Base-by-base conservation (phyloP, 495 filamentous ascomycete genomes). In the Aspergillus nidulans region DNA sequence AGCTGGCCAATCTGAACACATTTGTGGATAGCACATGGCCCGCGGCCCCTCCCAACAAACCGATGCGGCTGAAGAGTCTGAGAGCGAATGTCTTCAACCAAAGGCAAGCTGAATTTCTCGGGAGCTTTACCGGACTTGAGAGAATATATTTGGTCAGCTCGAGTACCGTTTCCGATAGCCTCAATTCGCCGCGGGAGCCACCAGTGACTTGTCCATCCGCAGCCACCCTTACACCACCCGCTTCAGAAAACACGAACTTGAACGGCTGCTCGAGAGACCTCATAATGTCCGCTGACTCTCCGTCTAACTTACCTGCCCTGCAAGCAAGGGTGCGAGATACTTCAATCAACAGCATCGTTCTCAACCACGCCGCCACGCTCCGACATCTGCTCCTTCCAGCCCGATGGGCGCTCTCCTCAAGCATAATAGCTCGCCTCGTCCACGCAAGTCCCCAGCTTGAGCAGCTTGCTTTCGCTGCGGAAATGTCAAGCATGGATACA, bases 11-110 rank as follows among this genome's bases (percentile, higher is more conserved):
- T 24, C 71, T 70, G 56, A 81, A 77, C 44, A 74, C 77, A 5
- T 86, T 83, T 65, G 63, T 84, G 25, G 82, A 85, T 49, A 71
- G 69, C 36, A 77, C 72, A 6, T 83, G 80, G 80, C 67, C 74
- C 49, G 70, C 58, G 15, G 42, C 26, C 25, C 64, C 51, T 19
- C 68, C 51, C 18, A 63, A 56, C 8, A 38, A 18, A 38, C 60
- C 56, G 19, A 39, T 68, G 15, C 52, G 48, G 8, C 61, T 80
- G 28, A 81, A 75, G 57, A 64, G 58, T 19, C 58, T 79, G 7
- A 63, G 78, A 3, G 60, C 74, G 47, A 76, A 81, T 61, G 56
- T 66, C 1, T 45, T 72, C 4, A 72, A 70, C 6, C 74, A 70
- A 53, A 63, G 69, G 28, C 71, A 74, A 39, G 62, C 66, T 24